Evolutionary conservation across 768 basidiomycete genomes (phyloP).

Genomic region (Boletus edulis): DNA sequence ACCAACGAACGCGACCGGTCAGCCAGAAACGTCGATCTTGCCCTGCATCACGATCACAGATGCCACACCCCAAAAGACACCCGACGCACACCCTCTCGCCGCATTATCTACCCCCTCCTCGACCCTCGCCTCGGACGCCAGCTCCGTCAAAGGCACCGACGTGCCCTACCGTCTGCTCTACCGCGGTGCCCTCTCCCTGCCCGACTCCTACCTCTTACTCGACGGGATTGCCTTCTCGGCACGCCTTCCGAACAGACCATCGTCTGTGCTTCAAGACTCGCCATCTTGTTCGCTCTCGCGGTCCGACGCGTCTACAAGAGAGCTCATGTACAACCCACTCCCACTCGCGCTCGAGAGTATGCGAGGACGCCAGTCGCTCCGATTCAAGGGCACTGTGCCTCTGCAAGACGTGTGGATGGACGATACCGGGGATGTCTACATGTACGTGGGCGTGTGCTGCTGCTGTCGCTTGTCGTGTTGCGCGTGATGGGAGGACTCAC

Average conservation of each 20-base stretch:
- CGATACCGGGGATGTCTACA: slow-evolving; percentile 46
- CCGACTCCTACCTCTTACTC: slow-evolving; percentile 67
- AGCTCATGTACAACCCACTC: slow-evolving; percentile 63
- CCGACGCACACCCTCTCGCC: background rate
- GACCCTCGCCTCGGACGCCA: background rate
- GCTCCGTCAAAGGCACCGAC: slow-evolving; percentile 5
- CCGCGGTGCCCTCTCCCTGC: slow-evolving; percentile 69
- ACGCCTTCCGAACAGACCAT: slow-evolving; percentile 33
- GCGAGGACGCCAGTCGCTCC: slow-evolving; percentile 67
- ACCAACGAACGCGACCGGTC: background rate
- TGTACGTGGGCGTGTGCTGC: slow-evolving; percentile 36
- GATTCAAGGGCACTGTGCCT: slow-evolving; percentile 52
- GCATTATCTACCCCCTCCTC: slow-evolving; percentile 5
- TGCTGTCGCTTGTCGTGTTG: background rate
- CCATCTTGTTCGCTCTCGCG: slow-evolving; percentile 16
- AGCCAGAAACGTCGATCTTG: background rate
- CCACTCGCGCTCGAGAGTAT: slow-evolving; percentile 77
- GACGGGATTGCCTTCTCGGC: slow-evolving; percentile 73
- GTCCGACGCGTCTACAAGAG: slow-evolving; percentile 27
- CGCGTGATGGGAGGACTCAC: background rate
- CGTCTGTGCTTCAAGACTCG: slow-evolving; percentile 31
- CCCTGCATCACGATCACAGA: slow-evolving; percentile 14
- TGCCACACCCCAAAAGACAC: slow-evolving; percentile 22
- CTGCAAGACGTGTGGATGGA: slow-evolving; percentile 61
- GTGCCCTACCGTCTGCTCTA: slow-evolving; percentile 56